A percentile compares a stretch with the other conserved stretches of the same genome.
Evolutionary conservation across 2,329 filamentous ascomycete species (phyloP).

Genomic region (Arthrinium phaeospermum): DNA sequence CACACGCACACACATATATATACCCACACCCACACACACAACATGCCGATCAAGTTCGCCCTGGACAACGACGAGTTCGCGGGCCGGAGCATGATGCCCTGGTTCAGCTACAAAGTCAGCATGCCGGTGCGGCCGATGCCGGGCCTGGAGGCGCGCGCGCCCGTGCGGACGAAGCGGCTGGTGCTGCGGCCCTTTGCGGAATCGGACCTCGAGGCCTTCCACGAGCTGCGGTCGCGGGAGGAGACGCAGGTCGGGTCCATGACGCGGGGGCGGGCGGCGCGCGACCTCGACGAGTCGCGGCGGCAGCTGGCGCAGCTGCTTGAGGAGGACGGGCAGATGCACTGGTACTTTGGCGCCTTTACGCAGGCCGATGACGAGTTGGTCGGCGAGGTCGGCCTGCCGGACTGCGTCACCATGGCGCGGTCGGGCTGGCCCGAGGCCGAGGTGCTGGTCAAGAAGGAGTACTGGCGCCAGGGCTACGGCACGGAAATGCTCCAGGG

Average conservation of each 20-base stretch:
- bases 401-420: conserved; percentile 16
- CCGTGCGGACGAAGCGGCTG: conserved; percentile 24
- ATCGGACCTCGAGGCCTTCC: conserved; percentile 27
- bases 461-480: conserved; percentile 26
- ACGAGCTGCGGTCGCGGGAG: conserved; percentile 23
- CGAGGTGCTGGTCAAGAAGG: conserved; percentile 22
- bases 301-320: conserved; percentile 19
- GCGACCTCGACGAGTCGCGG: conserved; percentile 23
- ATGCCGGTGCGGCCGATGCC: conserved; percentile 21
- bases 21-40: background rate
- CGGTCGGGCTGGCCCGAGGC: conserved; percentile 24
- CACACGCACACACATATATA: background rate
- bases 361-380: conserved; percentile 33
- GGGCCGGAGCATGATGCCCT: conserved; percentile 1
- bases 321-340: conserved; percentile 23
- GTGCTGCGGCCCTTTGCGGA: conserved; percentile 24
- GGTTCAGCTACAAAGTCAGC: conserved; percentile 19
- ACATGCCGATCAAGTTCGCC: background rate
- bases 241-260: conserved; percentile 23
- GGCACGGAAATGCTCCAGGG: conserved; percentile 23
- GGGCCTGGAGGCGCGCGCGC: background rate
- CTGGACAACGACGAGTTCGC: conserved; percentile 9
- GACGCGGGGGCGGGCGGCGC: conserved; percentile 23
- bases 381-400: conserved; percentile 38
- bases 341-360: conserved; percentile 35